Conservation (phyloP, 78 protist species). For the slime mould (Dictyostelium discoideum) region dicty_2.7 NC_007089.4:4033001-4033500, state of each 20-base stretch:
- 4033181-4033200: not conserved
- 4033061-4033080: slow-evolving; percentile 7
- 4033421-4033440: slow-evolving; percentile 3
- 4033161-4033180: not conserved
- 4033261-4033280: slow-evolving; percentile 45
- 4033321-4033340: slow-evolving; percentile 1
- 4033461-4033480: not conserved
- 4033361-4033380: slow-evolving; percentile 17
- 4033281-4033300: slow-evolving; percentile 46
- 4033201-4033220: slow-evolving; percentile 27
- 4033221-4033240: slow-evolving; percentile 45
- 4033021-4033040: not conserved
- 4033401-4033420: slow-evolving; percentile 23
- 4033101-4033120: slow-evolving; percentile 51
- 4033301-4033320: slow-evolving; percentile 61
- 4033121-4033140: slow-evolving; percentile 13
- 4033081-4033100: not conserved
- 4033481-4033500: slow-evolving; percentile 64
- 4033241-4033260: slow-evolving; percentile 77
- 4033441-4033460: not conserved
- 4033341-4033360: slow-evolving; percentile 46
- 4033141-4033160: slow-evolving; percentile 10
- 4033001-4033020: not conserved
- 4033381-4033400: not conserved
- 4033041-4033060: not conserved